Conservation (phyloP, 2,329 filamentous ascomycete genomes). For the Volutella citrinella region DNA sequence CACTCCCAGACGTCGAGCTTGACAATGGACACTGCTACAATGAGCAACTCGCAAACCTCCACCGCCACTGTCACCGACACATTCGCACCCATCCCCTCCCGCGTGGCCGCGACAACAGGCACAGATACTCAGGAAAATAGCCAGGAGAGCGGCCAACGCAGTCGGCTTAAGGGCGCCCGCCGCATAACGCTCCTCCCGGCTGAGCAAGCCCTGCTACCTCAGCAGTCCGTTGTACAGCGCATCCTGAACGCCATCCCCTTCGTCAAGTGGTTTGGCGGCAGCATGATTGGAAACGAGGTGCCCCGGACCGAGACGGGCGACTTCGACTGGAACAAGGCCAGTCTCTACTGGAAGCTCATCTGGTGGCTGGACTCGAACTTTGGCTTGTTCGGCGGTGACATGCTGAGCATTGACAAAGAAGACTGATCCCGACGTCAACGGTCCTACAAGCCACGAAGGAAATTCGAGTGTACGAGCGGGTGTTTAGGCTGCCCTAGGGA, state of each 20-base stretch:
- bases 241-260: slow-evolving; percentile 65
- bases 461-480: slow-evolving; percentile 23
- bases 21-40: slow-evolving; percentile 56
- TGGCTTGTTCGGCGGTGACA: slow-evolving; percentile 56
- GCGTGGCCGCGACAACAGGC: slow-evolving; percentile 15
- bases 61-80: slow-evolving; percentile 43
- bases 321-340: slow-evolving; percentile 72
- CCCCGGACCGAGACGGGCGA: slow-evolving; percentile 69
- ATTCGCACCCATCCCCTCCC: slow-evolving; percentile 9
- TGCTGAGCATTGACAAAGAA: slow-evolving; percentile 56
- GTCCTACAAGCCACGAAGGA: slow-evolving; percentile 1
- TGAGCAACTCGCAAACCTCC: slow-evolving; percentile 43
- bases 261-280: slow-evolving; percentile 68
- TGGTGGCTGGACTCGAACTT: slow-evolving; percentile 61
- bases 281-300: slow-evolving; percentile 72
- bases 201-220: slow-evolving; percentile 68
- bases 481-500: slow-evolving; percentile 17
- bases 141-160: slow-evolving; percentile 32
- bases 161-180: slow-evolving; percentile 63
- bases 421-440: slow-evolving; percentile 38
- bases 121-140: slow-evolving; percentile 27
- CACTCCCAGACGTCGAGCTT: slow-evolving; percentile 50
- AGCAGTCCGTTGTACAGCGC: slow-evolving; percentile 62
- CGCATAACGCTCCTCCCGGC: slow-evolving; percentile 64
- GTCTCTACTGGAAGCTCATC: slow-evolving; percentile 65